These are phyloP conservation scores for Penicillium crystallinum DNA, from an alignment of 495 filamentous ascomycete species.

Conservation along the genomic window DNA sequence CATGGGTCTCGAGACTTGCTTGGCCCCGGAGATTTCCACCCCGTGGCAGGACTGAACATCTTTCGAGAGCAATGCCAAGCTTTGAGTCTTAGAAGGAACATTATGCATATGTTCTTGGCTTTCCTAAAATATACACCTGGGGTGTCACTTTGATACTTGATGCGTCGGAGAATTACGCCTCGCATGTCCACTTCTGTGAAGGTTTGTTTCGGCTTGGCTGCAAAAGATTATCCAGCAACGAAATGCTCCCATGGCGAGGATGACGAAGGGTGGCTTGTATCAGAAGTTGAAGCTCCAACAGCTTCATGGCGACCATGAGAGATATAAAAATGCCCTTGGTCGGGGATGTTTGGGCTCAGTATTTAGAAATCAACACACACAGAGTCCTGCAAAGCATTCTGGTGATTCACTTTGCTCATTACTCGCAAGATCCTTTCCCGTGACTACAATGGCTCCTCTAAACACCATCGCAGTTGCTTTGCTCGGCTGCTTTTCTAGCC, in stretches of 20 bases:
- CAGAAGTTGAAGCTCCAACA: background rate
- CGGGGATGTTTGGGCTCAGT: background rate
- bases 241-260: background rate
- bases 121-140: background rate
- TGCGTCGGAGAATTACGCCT: constrained; percentile 7
- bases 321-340: background rate
- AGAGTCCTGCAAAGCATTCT: background rate
- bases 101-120: background rate
- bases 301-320: background rate
- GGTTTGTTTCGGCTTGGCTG: background rate
- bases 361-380: background rate
- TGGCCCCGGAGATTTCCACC: background rate
- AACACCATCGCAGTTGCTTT: constrained; percentile 23
- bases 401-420: background rate
- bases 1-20: background rate
- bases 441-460: constrained; percentile 22
- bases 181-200: background rate
- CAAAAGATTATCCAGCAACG: constrained; percentile 1
- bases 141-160: constrained; percentile 6
- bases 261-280: background rate
- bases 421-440: background rate
- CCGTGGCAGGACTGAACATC: background rate
- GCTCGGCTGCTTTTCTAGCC: constrained; percentile 24
- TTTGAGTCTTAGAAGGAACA: background rate
- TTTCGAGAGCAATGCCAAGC: background rate